These are phyloP conservation scores for Dioscorea cayenensis DNA, from an alignment of 116 monocot species.

Conservation along the genomic window DNA sequence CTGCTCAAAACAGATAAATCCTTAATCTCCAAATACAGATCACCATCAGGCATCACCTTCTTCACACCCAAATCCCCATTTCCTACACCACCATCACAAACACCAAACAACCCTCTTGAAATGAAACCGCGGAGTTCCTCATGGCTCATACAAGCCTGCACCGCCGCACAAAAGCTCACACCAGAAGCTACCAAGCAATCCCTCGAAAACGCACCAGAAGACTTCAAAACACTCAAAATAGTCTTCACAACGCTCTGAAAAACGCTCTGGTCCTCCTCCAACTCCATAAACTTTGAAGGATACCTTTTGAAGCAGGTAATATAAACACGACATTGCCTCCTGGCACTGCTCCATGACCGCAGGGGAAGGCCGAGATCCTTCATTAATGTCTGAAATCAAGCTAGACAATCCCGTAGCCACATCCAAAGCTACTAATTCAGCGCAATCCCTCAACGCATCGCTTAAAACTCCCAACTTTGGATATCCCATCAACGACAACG, in stretches of 20 bases:
- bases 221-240: constrained; percentile 61
- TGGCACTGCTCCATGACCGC: constrained; percentile 96
- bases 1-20: constrained; percentile 62
- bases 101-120: constrained; percentile 48
- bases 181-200: constrained; percentile 96
- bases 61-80: constrained; percentile 8
- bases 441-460: constrained; percentile 57
- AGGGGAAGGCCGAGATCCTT: constrained; percentile 72
- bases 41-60: constrained; percentile 20
- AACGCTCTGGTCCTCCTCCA: constrained; percentile 20
- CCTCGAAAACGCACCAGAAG: constrained; percentile 75
- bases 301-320: constrained; percentile 87
- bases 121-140: constrained; percentile 58
- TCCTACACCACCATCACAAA: constrained; percentile 15
- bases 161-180: constrained; percentile 89
- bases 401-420: constrained; percentile 42
- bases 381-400: constrained; percentile 41
- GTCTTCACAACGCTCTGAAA: constrained; percentile 40
- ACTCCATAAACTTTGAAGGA: constrained; percentile 39
- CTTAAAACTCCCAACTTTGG: constrained; percentile 87
- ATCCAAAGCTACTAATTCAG: constrained; percentile 54
- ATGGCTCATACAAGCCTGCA: constrained; percentile 48
- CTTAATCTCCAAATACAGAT: constrained; percentile 34
- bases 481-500: constrained; percentile 70
- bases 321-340: constrained; percentile 97